phyloP scores from a whole-genome alignment of 139 green algal genomes.

The Edaphochlamys debaryana region DNA sequence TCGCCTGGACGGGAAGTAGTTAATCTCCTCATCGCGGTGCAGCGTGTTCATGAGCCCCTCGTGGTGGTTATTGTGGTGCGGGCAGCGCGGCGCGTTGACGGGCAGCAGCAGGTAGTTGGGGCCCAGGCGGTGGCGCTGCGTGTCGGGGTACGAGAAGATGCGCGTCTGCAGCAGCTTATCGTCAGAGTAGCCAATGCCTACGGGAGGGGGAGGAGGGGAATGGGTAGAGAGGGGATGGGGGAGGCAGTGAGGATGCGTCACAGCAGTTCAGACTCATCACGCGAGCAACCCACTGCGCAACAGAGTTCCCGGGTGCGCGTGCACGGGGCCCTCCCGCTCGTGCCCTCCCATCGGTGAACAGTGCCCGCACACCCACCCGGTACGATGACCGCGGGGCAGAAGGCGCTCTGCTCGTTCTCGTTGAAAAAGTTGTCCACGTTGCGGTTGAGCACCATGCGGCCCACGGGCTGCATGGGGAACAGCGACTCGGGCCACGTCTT shows the following conservation, averaged over 20 bases:
- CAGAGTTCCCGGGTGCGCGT: no score
- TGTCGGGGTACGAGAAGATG: constrained; percentile 85
- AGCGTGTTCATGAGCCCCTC: constrained; percentile 98
- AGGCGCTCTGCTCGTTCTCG: constrained; percentile 89
- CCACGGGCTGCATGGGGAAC: constrained; percentile 85
- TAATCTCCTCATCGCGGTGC: constrained; percentile 93
- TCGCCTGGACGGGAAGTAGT: constrained; percentile 96
- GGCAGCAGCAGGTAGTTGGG: constrained; percentile 97
- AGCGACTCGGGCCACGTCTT: constrained; percentile 85
- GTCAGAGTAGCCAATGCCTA: constrained; percentile 90
- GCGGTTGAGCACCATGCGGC: constrained; percentile 84
- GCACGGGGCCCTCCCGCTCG: no score
- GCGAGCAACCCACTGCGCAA: no score
- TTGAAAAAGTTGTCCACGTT: constrained; percentile 90
- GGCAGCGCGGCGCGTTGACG: constrained; percentile 83
- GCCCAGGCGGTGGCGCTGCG: constrained; percentile 92
- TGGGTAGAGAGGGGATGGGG: neutral
- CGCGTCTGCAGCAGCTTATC: constrained; percentile 98
- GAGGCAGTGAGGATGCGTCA: neutral
- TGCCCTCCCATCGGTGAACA: no score
- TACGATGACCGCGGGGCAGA: constrained; percentile 84
- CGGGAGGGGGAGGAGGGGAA: neutral
- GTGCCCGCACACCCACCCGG: constrained; percentile 47
- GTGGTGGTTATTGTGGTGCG: constrained; percentile 97
- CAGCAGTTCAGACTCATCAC: no score